These are phyloP conservation scores for Fomes fomentarius DNA, from an alignment of 1,284 basidiomycete genomes.

Conservation along the genomic window DNA sequence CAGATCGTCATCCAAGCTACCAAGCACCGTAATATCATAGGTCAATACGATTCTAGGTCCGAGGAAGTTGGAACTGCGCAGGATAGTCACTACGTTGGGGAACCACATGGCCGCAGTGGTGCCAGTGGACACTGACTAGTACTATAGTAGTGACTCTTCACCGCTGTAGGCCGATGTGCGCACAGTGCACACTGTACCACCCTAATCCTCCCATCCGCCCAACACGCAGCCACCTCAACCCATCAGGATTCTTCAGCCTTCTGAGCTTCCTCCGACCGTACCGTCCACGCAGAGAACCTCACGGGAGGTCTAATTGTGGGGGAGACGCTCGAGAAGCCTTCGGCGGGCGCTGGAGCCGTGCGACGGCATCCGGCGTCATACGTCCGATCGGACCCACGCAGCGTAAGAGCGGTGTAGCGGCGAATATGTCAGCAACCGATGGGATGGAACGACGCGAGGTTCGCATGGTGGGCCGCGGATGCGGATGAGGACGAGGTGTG, in stretches of 20 bases:
- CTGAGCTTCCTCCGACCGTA: slow-evolving; percentile 11
- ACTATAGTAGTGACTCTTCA: too few relatives aligned
- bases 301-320: neutral
- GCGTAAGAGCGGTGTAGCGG: slow-evolving; percentile 9
- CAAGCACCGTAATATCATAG: slow-evolving; percentile 1
- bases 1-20: neutral
- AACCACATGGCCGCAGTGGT: too few relatives aligned
- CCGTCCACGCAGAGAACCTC: neutral
- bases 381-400: slow-evolving; percentile 22
- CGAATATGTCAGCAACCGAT: slow-evolving; percentile 23
- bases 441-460: neutral
- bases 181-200: neutral
- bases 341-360: slow-evolving; percentile 7
- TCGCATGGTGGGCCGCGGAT: neutral
- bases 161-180: too few relatives aligned
- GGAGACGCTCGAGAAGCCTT: neutral
- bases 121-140: too few relatives aligned
- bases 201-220: too few relatives aligned
- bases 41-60: too few relatives aligned
- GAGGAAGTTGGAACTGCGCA: too few relatives aligned
- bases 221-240: neutral
- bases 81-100: too few relatives aligned
- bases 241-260: neutral
- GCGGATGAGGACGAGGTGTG: neutral
- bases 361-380: slow-evolving; percentile 11